Conservation (phyloP, 192 early-diverging fungal species). For the Coemansia aciculifera region DNA sequence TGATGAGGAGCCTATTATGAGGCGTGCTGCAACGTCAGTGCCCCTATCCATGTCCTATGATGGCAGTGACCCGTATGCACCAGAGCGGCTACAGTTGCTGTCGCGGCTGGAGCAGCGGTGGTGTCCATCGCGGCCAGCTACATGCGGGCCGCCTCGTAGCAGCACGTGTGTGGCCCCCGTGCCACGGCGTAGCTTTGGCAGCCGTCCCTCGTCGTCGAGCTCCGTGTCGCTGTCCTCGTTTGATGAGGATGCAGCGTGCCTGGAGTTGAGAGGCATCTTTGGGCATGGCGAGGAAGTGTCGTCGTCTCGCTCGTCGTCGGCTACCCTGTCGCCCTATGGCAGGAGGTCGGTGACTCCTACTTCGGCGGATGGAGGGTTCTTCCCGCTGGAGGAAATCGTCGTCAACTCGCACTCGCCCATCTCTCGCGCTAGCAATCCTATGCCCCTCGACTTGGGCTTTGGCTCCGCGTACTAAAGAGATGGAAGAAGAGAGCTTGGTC, state of each 20-base stretch:
- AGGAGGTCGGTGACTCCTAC: conserved; percentile 5
- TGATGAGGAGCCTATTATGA: conserved; percentile 14
- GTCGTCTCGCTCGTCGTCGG: conserved; percentile 35
- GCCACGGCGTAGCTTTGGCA: conserved; percentile 23
- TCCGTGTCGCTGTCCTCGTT: conserved; percentile 18
- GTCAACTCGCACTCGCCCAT: conserved; percentile 36
- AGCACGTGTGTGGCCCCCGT: conserved; percentile 39
- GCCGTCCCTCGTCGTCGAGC: conserved; percentile 26
- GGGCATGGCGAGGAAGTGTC: conserved; percentile 17
- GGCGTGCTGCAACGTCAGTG: conserved; percentile 43
- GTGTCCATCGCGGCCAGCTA: conserved; percentile 27
- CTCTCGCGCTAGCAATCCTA: conserved; percentile 44
- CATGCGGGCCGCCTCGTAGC: conserved; percentile 17
- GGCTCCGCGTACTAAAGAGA: conserved; percentile 22
- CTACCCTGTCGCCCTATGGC: conserved; percentile 18
- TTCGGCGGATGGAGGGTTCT: conserved; percentile 18
- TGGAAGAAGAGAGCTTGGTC: not conserved
- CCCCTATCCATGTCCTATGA: conserved; percentile 16
- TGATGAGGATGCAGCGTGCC: conserved; percentile 41
- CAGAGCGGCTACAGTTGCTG: conserved; percentile 39
- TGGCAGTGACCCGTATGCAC: conserved; percentile 20
- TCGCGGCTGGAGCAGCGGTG: conserved; percentile 50
- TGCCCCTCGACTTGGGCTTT: conserved; percentile 45
- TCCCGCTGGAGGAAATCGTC: conserved; percentile 49
- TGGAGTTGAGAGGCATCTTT: conserved; percentile 51